These are phyloP conservation scores for Kalanchoe fedtschenkoi DNA, from an alignment of 164 flowering plant genomes.

Conservation along the genomic window DNA sequence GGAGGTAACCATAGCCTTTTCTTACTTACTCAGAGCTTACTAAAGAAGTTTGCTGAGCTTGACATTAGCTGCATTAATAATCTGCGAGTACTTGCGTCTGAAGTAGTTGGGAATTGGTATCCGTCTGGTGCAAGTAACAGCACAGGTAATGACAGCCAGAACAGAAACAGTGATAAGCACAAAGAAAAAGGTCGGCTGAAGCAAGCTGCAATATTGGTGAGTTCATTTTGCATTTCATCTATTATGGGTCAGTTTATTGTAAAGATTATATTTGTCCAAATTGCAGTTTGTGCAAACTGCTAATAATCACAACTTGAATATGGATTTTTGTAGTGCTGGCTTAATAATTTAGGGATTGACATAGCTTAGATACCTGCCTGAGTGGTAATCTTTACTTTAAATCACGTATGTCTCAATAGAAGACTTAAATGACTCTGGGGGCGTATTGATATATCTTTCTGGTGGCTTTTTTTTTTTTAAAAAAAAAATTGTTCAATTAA, in stretches of 20 bases:
- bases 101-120: conserved; percentile 35
- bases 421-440: no score
- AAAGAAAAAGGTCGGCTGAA: conserved; percentile 78
- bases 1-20: conserved; percentile 40
- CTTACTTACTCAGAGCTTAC: conserved; percentile 37
- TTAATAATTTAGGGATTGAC: no score
- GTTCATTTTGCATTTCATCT: conserved; percentile 10
- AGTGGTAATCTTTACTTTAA: no score
- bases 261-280: background rate
- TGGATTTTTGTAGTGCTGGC: no score
- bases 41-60: conserved; percentile 68
- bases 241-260: background rate
- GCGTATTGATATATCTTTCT: no score
- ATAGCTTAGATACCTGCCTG: no score
- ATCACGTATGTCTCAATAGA: no score
- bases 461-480: background rate
- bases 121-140: conserved; percentile 17
- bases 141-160: conserved; percentile 12
- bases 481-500: no score
- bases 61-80: conserved; percentile 43
- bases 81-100: conserved; percentile 60
- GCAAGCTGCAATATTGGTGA: conserved; percentile 92
- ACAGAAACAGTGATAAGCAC: conserved; percentile 53
- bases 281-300: background rate
- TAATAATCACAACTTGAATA: background rate